Conservation (phyloP, 495 filamentous ascomycete genomes). For the Opeltia flavorubescens region DNA sequence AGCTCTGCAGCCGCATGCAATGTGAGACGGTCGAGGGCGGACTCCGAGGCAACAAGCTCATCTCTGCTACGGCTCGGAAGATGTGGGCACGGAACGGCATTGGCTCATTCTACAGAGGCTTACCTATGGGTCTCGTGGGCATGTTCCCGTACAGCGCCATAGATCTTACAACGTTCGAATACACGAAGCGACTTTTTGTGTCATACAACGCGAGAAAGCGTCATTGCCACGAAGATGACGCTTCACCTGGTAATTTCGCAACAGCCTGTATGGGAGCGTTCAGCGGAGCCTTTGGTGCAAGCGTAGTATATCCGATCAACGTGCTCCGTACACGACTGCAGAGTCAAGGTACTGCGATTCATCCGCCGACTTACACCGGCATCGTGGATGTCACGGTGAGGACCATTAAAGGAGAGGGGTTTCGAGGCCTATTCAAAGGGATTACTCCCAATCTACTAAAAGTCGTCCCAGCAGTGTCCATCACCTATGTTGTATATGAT, state of each 20-base stretch:
- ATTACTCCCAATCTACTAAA: constrained; percentile 93
- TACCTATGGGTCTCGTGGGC: constrained; percentile 81
- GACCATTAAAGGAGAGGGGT: constrained; percentile 71
- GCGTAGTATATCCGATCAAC: constrained; percentile 88
- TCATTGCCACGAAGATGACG: constrained; percentile 73
- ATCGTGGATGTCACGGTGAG: constrained; percentile 73
- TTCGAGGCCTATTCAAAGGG: constrained; percentile 83
- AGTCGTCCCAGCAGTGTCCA: constrained; percentile 90
- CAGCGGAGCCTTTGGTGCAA: constrained; percentile 87
- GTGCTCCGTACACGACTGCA: constrained; percentile 87
- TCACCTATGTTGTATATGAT: constrained; percentile 96
- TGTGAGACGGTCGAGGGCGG: constrained; percentile 84
- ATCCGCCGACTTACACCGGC: constrained; percentile 80
- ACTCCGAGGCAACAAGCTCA: constrained; percentile 68
- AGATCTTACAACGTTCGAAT: constrained; percentile 89
- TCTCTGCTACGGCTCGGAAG: constrained; percentile 64
- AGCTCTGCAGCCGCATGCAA: constrained; percentile 58
- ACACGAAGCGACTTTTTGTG: constrained; percentile 63
- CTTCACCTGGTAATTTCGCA: constrained; percentile 59
- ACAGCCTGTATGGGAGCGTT: constrained; percentile 76
- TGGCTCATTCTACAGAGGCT: constrained; percentile 73
- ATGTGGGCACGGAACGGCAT: constrained; percentile 69
- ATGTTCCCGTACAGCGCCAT: constrained; percentile 98
- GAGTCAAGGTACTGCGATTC: constrained; percentile 82
- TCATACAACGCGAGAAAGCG: constrained; percentile 53